A percentile compares a stretch with the other conserved stretches of the same genome.
Evolutionary conservation across 371 early-diverging fungal species (phyloP).

Genomic region (Sporodiniella umbellata): DNA sequence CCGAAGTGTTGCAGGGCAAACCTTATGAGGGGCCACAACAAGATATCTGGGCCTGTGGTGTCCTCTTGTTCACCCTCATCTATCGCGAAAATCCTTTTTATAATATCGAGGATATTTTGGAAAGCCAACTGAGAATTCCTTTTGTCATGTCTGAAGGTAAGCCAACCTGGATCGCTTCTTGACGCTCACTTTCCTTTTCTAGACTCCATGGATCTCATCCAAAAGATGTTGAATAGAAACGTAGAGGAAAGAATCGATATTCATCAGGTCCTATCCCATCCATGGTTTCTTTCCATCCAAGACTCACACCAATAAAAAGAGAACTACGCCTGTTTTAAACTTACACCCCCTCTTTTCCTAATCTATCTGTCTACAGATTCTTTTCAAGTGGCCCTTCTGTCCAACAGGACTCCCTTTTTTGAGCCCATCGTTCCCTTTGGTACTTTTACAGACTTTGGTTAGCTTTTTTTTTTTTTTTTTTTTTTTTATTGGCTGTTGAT

Average conservation of each 20-base stretch:
- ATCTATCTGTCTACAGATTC: too few relatives aligned
- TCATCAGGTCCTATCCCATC: slow-evolving; percentile 49
- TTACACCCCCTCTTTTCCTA: too few relatives aligned
- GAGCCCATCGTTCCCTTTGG: too few relatives aligned
- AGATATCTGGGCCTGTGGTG: slow-evolving; percentile 77
- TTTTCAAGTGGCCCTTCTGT: too few relatives aligned
- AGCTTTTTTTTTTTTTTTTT: too few relatives aligned
- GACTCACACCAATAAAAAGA: not conserved
- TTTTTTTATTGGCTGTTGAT: too few relatives aligned
- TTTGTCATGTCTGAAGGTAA: slow-evolving; percentile 59
- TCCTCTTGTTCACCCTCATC: slow-evolving; percentile 70
- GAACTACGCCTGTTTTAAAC: too few relatives aligned
- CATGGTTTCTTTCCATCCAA: slow-evolving; percentile 34
- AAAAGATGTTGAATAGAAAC: slow-evolving; percentile 44
- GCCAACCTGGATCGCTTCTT: not conserved
- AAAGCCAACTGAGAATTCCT: slow-evolving; percentile 54
- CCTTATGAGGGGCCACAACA: slow-evolving; percentile 65
- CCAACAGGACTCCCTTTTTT: too few relatives aligned
- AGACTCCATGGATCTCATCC: slow-evolving; percentile 47
- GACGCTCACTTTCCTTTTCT: not conserved
- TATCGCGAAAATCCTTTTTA: slow-evolving; percentile 72
- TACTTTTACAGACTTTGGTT: too few relatives aligned
- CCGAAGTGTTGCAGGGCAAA: slow-evolving; percentile 61
- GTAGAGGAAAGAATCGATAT: slow-evolving; percentile 43
- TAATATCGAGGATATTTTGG: slow-evolving; percentile 61